Evolutionary conservation across 495 filamentous ascomycete species (phyloP), one percentile per base, ranked within the genome.

Genomic region (Penicillium diatomitis): DNA sequence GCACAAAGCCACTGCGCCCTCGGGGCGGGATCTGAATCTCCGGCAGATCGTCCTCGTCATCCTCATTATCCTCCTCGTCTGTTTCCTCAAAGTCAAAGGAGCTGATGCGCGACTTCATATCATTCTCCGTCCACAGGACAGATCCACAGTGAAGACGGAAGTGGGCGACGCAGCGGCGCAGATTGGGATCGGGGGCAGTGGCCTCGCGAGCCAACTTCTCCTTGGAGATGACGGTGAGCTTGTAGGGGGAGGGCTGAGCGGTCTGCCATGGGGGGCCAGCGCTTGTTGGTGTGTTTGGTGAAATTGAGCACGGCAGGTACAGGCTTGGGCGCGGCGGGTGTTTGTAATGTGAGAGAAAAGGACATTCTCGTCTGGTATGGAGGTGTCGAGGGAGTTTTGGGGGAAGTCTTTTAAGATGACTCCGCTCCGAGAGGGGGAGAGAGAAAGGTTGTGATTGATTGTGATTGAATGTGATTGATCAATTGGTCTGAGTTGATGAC

Each of bases 231-330:
- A 65, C 56, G 35, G 69, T 72, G 62, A 70, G 67, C 38, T 65
- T 67, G 55, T 69, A 72, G 8, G 69, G 69, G 62, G 35, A 72
- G 64, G 35, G 69, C 61, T 50, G 62, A 59, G 48, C 64, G 66
- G 60, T 72, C 65, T 42, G 69, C 69, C 46, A 72, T 62, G 12
- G 69, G 69, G 50, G 69, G 69, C 62, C 64, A 65, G 49, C 69
- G 69, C 57, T 67, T 66, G 43, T 63, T 68, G 56, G 61, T 58
- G 39, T 59, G 57, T 44, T 58, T 60, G 54, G 64, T 59, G 47
- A 65, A 46, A 41, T 53, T 45, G 32, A 53, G 57, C 27, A 58
- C 52, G 0, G 60, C 49, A 38, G 47, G 52, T 38, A 48, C 38
- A 29, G 55, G 57, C 27, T 50, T 50, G 9, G 60, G 60, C 27